phyloP scores from a whole-genome alignment of 345 rosid genomes.

The Chamaenerion angustifolium region DNA sequence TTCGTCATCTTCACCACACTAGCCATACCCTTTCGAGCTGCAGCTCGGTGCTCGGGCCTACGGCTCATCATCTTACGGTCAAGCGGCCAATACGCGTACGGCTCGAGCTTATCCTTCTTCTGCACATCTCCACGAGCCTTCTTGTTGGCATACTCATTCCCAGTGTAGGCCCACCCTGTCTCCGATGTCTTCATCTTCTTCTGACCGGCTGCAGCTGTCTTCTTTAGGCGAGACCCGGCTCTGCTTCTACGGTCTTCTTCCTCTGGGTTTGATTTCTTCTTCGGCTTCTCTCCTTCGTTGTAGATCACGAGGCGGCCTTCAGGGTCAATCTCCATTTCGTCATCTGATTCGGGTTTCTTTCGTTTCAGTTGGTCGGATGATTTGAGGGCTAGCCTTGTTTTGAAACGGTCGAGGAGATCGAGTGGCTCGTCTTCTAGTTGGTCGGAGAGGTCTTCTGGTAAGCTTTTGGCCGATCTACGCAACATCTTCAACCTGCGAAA shows the following conservation, averaged over 20 bases:
- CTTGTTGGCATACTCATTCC: conserved; percentile 73
- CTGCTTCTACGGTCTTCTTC: conserved; percentile 29
- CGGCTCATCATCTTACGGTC: conserved; percentile 96
- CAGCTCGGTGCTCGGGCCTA: conserved; percentile 73
- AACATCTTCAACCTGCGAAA: conserved; percentile 39
- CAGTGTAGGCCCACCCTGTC: conserved; percentile 80
- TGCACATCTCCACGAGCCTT: conserved; percentile 78
- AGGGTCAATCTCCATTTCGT: conserved; percentile 65
- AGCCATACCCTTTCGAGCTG: conserved; percentile 80
- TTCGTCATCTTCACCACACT: conserved; percentile 70
- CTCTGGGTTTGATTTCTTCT: background rate
- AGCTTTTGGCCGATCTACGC: conserved; percentile 40
- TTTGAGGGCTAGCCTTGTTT: conserved; percentile 65
- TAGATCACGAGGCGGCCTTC: conserved; percentile 64
- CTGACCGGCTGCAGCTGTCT: conserved; percentile 14
- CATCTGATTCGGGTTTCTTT: conserved; percentile 51
- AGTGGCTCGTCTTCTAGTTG: conserved; percentile 87
- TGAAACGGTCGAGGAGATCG: conserved; percentile 63
- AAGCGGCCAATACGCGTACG: conserved; percentile 95
- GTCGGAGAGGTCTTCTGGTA: conserved; percentile 53
- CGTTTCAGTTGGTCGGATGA: conserved; percentile 41
- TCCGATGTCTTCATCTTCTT: conserved; percentile 62
- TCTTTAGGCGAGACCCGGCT: conserved; percentile 21
- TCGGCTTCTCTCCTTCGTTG: conserved; percentile 29
- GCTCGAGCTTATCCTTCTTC: conserved; percentile 86